Conservation (phyloP, 139 green algal genomes). For the Tetraselmis chui region DNA sequence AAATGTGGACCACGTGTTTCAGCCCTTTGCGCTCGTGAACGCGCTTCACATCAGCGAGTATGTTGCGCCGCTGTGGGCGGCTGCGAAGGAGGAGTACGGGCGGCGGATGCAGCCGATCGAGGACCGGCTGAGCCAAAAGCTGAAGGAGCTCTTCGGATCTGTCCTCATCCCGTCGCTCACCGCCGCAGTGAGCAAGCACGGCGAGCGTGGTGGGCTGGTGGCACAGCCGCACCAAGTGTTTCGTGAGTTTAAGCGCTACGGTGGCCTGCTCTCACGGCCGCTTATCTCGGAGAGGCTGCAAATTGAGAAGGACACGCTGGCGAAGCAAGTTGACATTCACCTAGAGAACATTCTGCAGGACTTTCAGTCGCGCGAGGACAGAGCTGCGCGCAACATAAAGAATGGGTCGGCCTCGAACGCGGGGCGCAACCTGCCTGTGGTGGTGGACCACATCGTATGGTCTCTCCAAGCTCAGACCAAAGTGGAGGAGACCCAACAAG, state of each 20-base stretch:
- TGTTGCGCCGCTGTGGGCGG: slow-evolving; percentile 38
- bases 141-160: slow-evolving; percentile 48
- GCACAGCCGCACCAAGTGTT: slow-evolving; percentile 47
- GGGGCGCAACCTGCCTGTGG: slow-evolving; percentile 9
- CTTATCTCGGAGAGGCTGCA: background rate
- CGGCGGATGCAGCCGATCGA: slow-evolving; percentile 51
- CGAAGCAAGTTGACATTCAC: slow-evolving; percentile 46
- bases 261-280: slow-evolving; percentile 35
- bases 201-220: slow-evolving; percentile 14
- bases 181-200: slow-evolving; percentile 33
- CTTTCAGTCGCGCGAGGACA: slow-evolving; percentile 1
- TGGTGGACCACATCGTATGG: slow-evolving; percentile 32
- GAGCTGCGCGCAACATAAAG: background rate
- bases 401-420: background rate
- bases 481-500: slow-evolving; percentile 5
- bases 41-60: slow-evolving; percentile 53
- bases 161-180: slow-evolving; percentile 47
- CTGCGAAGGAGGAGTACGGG: slow-evolving; percentile 49
- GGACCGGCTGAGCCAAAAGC: slow-evolving; percentile 50
- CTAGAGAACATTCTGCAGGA: slow-evolving; percentile 30
- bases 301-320: slow-evolving; percentile 27
- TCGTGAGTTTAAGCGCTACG: slow-evolving; percentile 43
- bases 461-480: slow-evolving; percentile 12
- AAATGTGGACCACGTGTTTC: slow-evolving; percentile 6
- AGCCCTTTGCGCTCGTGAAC: slow-evolving; percentile 21